phyloP scores from a whole-genome alignment of 2,329 filamentous ascomycete species.

The Venturia carpophila region DNA sequence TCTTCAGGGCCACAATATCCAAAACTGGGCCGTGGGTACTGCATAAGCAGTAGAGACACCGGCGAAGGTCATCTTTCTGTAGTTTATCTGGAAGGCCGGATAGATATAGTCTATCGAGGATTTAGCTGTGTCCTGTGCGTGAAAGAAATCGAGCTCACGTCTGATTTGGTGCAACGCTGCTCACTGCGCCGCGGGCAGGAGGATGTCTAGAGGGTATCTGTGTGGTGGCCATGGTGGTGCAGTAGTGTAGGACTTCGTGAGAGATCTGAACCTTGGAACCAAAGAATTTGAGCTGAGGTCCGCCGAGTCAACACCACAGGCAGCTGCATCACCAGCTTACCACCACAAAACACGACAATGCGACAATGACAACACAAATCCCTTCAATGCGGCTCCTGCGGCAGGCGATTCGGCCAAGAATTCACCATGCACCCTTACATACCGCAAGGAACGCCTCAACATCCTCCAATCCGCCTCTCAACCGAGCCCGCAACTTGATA shows the following conservation, averaged over 20 bases:
- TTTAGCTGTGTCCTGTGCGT: conserved; percentile 3
- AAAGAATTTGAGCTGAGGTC: neutral
- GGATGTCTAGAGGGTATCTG: conserved; percentile 3
- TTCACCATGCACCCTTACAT: neutral
- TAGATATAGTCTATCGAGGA: conserved; percentile 64
- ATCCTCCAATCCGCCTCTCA: conserved; percentile 5
- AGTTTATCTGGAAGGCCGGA: conserved; percentile 86
- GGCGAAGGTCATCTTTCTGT: conserved; percentile 78
- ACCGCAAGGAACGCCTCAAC: conserved; percentile 13
- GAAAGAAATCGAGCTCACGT: conserved; percentile 26
- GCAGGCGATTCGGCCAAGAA: neutral
- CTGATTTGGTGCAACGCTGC: conserved; percentile 24
- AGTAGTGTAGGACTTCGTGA: neutral
- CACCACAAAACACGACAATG: conserved; percentile 11
- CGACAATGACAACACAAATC: conserved; percentile 12
- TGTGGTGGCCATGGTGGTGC: conserved; percentile 6
- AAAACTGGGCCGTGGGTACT: conserved; percentile 88
- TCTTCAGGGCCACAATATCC: conserved; percentile 85
- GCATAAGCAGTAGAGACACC: conserved; percentile 86
- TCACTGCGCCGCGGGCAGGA: conserved; percentile 4
- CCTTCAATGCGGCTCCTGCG: conserved; percentile 6
- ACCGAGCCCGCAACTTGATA: conserved; percentile 34
- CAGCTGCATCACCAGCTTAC: neutral
- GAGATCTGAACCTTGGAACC: too few species aligned
- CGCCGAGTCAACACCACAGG: conserved; percentile 5